These are phyloP conservation scores for Bruguiera sexangula DNA, from an alignment of 345 rosid species.

Conservation along the genomic window DNA sequence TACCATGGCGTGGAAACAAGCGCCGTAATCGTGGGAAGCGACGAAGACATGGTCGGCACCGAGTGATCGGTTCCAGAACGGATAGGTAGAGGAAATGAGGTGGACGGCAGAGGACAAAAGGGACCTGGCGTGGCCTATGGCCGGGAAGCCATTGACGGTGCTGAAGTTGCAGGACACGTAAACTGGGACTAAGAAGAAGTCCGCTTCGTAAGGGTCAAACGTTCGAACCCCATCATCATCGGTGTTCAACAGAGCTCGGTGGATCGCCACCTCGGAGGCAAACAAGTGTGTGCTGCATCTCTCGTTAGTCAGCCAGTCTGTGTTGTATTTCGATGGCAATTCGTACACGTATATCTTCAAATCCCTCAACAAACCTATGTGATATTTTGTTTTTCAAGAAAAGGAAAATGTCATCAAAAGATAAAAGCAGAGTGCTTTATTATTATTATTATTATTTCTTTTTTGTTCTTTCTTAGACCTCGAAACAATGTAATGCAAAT, in stretches of 20 bases:
- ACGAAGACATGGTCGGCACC: slow-evolving; percentile 92
- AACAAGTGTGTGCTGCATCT: slow-evolving; percentile 84
- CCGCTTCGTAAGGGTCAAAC: slow-evolving; percentile 71
- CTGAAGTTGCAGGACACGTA: slow-evolving; percentile 97
- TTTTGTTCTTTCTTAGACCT: too few relatives aligned
- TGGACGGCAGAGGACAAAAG: slow-evolving; percentile 63
- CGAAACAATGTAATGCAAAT: too few relatives aligned
- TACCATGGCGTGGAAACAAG: slow-evolving; percentile 95
- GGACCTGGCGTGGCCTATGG: slow-evolving; percentile 80
- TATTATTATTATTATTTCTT: too few relatives aligned
- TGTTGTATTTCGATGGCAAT: slow-evolving; percentile 70
- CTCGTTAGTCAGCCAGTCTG: slow-evolving; percentile 75
- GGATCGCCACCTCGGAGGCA: slow-evolving; percentile 93
- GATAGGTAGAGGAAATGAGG: slow-evolving; percentile 46
- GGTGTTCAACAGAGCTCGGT: slow-evolving; percentile 49
- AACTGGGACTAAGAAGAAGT: slow-evolving; percentile 91
- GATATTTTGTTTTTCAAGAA: not conserved
- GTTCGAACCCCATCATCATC: slow-evolving; percentile 51
- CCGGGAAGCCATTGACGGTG: slow-evolving; percentile 83
- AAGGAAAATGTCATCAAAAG: not conserved
- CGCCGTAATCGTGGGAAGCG: slow-evolving; percentile 90
- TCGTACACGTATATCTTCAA: slow-evolving; percentile 79
- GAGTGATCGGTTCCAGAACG: slow-evolving; percentile 74
- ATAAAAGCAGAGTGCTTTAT: not conserved
- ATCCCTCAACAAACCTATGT: slow-evolving; percentile 43